Percentiles rank a stretch among this genome's conserved stretches.
These are phyloP conservation scores for Ogataea parapolymorpha DNA, from an alignment of 805 yeast genomes.

Conservation along the genomic window DNA sequence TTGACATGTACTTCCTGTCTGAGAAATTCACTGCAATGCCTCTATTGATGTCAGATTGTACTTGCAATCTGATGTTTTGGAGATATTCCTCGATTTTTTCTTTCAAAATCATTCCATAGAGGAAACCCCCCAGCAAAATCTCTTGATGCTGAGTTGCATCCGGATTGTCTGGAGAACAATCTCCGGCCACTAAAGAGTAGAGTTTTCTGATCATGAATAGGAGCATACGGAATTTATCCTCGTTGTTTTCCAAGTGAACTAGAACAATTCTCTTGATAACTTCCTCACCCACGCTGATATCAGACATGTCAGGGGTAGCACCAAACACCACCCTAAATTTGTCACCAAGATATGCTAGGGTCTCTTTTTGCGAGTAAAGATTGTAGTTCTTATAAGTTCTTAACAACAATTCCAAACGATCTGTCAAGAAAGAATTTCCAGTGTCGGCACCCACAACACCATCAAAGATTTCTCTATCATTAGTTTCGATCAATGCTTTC, in stretches of 20 bases:
- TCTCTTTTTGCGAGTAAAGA: slow-evolving; percentile 76
- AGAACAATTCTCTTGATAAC: slow-evolving; percentile 80
- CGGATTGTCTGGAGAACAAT: slow-evolving; percentile 95
- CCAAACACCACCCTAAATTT: slow-evolving; percentile 92
- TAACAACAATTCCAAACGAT: slow-evolving; percentile 90
- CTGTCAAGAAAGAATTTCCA: slow-evolving; percentile 89
- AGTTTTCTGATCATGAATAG: slow-evolving; percentile 94
- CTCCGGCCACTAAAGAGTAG: slow-evolving; percentile 93
- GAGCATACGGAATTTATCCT: slow-evolving; percentile 82
- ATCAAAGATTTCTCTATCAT: slow-evolving; percentile 93
- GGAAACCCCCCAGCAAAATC: slow-evolving; percentile 89
- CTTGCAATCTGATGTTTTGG: slow-evolving; percentile 65
- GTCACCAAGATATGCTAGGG: slow-evolving; percentile 92
- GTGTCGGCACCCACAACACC: slow-evolving; percentile 91
- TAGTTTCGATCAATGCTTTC: slow-evolving; percentile 86
- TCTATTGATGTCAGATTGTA: slow-evolving; percentile 76
- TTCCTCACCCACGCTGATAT: slow-evolving; percentile 86
- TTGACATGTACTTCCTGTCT: slow-evolving; percentile 77
- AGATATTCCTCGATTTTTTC: slow-evolving; percentile 95
- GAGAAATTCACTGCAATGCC: slow-evolving; percentile 78
- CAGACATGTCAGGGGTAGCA: slow-evolving; percentile 83
- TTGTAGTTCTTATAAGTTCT: slow-evolving; percentile 83
- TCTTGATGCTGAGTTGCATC: slow-evolving; percentile 99
- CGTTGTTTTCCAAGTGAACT: slow-evolving; percentile 73
- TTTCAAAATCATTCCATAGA: slow-evolving; percentile 94